Evolutionary conservation across 176 grass and related monocot genomes (phyloP), one percentile per base, ranked within the genome.

Genomic region (Melocanna baccifera): DNA sequence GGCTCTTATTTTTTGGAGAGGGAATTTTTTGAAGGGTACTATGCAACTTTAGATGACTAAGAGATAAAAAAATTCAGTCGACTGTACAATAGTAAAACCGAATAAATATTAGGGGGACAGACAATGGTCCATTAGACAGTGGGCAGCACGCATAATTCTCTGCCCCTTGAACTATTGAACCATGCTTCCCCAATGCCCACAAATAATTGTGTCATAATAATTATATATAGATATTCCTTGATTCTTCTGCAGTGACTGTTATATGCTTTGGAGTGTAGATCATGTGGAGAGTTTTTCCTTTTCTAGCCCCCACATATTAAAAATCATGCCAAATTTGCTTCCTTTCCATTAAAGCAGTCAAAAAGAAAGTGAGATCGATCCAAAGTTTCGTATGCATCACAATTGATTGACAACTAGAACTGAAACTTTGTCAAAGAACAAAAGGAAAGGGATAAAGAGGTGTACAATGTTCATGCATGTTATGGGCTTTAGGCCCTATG

Each of bases 141-240:
- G 72, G 25, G 55, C 58, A 90, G 67, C 55, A 37, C 86, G 79
- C 88, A 86, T 78, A 78, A 66, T 67, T 59, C 79, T 22, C 12
- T 83, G 84, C 84, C 67, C 41, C 84, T 90, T 5, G 61, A 90
- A 90, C 84, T 30, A 68, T 73, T 83, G 84, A 83, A 56, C 66
- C 79, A n/a, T 58, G 84, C 78, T 58, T 40, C 88, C 78, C 52
- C 19, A 12, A 22, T 50, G 73, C 84, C 73, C 74, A 41, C 73
- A 72, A 78, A 90, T 86, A 78, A 86, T 83, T 78, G 56, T 62
- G 68, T 42, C 72, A 62, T 56, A 47, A 48, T 55, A 76, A 69
- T 61, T 81, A 76, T 78, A 48, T 82, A 64, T 81, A 68, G 50
- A 81, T 59, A 85, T 83, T 79, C 84, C 69, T 67, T 83, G 46